These are phyloP conservation scores for Pharus latifolius DNA, from an alignment of 176 grass and related monocot genomes.

Conservation along the genomic window DNA sequence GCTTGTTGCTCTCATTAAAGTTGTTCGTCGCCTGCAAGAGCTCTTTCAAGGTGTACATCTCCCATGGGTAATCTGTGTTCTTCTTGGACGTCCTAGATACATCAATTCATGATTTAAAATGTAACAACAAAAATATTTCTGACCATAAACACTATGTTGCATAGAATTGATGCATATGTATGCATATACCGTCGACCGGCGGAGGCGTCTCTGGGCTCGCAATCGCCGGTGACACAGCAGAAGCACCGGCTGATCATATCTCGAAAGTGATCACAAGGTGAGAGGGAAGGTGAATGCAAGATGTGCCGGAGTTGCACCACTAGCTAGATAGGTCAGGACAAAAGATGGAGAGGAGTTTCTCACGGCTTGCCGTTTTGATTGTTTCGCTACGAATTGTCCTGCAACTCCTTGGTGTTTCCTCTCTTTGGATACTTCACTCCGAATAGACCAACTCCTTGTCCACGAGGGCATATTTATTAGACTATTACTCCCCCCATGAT, in stretches of 20 bases:
- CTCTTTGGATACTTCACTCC: conserved; percentile 42
- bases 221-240: conserved; percentile 33
- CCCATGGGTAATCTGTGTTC: conserved; percentile 62
- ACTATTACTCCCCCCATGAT: no score
- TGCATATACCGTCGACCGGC: conserved; percentile 3
- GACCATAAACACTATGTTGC: no score
- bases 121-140: not conserved
- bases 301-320: no score
- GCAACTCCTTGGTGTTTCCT: conserved; percentile 27
- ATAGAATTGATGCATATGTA: not conserved
- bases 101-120: not conserved
- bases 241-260: conserved; percentile 45
- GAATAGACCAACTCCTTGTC: no score
- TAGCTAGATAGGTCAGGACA: no score
- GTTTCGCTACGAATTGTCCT: conserved; percentile 7
- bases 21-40: conserved; percentile 57
- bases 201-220: not conserved
- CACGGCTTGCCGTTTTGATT: conserved; percentile 5
- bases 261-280: not conserved
- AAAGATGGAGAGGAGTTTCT: conserved; percentile 2
- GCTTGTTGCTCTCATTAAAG: conserved; percentile 67
- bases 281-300: not conserved
- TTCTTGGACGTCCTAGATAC: conserved; percentile 20
- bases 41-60: conserved; percentile 60
- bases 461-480: no score